These are phyloP conservation scores for Citrus hindsii DNA, from an alignment of 345 rosid species.

Conservation along the genomic window DNA sequence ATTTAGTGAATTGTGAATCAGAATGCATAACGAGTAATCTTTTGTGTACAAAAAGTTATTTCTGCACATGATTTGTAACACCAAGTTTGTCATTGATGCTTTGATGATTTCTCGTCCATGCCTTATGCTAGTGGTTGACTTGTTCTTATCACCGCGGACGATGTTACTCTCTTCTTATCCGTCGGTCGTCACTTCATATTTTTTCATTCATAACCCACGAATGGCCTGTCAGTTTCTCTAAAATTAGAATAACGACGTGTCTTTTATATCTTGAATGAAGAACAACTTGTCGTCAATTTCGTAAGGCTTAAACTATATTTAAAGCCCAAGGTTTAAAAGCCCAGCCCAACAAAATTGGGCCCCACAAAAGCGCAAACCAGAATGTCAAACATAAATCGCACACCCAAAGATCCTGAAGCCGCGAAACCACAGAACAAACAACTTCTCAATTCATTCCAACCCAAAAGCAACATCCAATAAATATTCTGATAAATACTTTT, in stretches of 20 bases:
- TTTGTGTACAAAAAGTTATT: neutral
- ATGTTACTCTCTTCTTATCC: neutral
- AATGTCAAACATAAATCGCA: neutral
- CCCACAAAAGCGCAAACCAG: constrained; percentile 26
- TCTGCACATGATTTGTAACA: neutral
- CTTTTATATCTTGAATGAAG: no score
- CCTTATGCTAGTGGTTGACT: neutral
- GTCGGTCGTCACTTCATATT: neutral
- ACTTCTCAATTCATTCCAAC: constrained; percentile 7
- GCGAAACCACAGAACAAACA: constrained; percentile 7
- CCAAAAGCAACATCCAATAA: constrained; percentile 1
- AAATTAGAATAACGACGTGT: neutral
- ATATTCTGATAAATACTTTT: neutral
- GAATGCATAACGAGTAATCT: neutral
- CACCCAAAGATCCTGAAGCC: constrained; percentile 22
- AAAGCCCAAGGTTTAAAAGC: neutral
- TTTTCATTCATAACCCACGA: neutral
- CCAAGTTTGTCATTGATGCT: neutral
- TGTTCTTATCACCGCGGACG: neutral
- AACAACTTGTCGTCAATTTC: neutral
- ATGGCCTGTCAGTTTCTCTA: neutral
- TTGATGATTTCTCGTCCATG: neutral
- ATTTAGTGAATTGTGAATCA: neutral
- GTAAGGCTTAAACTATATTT: neutral
- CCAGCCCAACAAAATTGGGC: neutral